Percentiles rank a stretch among this genome's conserved stretches.
Evolutionary conservation across 225 moss, liverwort and hornwort species (phyloP).

Genomic region (Pleurozium schreberi): DNA sequence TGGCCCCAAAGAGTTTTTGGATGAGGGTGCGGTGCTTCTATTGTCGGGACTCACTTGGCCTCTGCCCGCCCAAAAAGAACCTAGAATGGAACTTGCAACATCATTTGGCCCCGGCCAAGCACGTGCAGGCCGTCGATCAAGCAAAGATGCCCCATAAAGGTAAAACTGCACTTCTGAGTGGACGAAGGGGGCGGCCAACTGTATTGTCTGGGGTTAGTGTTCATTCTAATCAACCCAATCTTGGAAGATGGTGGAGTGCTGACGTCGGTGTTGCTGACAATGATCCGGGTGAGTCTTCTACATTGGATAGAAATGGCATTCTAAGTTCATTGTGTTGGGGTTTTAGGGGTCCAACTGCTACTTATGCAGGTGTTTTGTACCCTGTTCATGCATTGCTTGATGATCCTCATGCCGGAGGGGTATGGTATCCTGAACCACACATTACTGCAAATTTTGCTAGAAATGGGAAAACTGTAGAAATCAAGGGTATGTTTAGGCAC

Average conservation of each 20-base stretch:
- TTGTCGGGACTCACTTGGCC: background rate
- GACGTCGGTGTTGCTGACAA: fast-evolving
- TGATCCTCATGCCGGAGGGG: background rate
- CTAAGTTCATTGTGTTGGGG: background rate
- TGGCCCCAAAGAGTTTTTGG: no score
- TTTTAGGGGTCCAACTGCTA: background rate
- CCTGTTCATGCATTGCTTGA: background rate
- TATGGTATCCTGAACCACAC: background rate
- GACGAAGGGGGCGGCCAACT: background rate
- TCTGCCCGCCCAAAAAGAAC: background rate
- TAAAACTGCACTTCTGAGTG: background rate
- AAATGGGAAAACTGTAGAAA: background rate
- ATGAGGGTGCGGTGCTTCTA: background rate
- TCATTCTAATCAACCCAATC: background rate
- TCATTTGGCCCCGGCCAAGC: background rate
- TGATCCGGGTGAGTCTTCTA: background rate
- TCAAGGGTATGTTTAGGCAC: background rate
- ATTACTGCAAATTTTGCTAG: background rate
- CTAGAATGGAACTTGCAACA: background rate
- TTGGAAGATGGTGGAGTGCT: background rate
- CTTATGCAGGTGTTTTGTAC: background rate
- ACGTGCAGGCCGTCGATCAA: background rate
- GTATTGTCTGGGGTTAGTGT: background rate
- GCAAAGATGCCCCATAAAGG: no score
- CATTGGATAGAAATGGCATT: background rate